Percentiles rank a stretch among this genome's conserved stretches.
Conservation (phyloP, 2,329 filamentous ascomycete genomes). For the Aspergillus cejpii region DNA sequence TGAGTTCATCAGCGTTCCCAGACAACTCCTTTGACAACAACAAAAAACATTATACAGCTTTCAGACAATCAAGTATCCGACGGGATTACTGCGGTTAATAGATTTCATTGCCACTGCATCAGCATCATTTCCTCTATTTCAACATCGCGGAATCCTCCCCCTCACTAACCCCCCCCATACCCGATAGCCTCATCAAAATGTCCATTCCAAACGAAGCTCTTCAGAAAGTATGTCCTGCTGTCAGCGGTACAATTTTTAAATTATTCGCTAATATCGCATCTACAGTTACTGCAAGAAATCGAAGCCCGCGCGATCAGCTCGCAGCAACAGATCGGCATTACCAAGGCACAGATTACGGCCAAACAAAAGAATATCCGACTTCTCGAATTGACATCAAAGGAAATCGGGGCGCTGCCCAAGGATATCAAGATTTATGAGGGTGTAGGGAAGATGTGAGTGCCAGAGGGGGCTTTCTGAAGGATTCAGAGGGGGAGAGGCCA, state of each 20-base stretch:
- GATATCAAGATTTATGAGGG: slow-evolving; percentile 86
- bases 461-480: too few relatives aligned
- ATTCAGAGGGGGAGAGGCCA: neutral
- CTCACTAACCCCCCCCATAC: slow-evolving; percentile 2
- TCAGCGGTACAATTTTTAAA: neutral
- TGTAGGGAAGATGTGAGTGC: slow-evolving; percentile 85
- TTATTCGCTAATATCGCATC: slow-evolving; percentile 12
- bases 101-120: too few relatives aligned
- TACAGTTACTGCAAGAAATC: slow-evolving; percentile 83
- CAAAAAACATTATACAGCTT: neutral
- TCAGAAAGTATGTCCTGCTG: slow-evolving; percentile 62
- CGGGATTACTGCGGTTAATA: too few relatives aligned
- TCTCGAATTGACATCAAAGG: slow-evolving; percentile 76
- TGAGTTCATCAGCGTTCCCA: slow-evolving; percentile 7
- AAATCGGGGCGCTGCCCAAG: slow-evolving; percentile 68
- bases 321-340: slow-evolving; percentile 84
- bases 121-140: neutral
- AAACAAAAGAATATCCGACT: slow-evolving; percentile 87
- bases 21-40: neutral
- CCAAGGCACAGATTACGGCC: slow-evolving; percentile 72
- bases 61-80: neutral
- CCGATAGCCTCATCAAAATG: slow-evolving; percentile 51
- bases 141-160: neutral
- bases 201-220: slow-evolving; percentile 89
- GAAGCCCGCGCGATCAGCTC: slow-evolving; percentile 81